Conservation (phyloP, 306 rosid genomes). For the Ziziphus jujuba region DNA sequence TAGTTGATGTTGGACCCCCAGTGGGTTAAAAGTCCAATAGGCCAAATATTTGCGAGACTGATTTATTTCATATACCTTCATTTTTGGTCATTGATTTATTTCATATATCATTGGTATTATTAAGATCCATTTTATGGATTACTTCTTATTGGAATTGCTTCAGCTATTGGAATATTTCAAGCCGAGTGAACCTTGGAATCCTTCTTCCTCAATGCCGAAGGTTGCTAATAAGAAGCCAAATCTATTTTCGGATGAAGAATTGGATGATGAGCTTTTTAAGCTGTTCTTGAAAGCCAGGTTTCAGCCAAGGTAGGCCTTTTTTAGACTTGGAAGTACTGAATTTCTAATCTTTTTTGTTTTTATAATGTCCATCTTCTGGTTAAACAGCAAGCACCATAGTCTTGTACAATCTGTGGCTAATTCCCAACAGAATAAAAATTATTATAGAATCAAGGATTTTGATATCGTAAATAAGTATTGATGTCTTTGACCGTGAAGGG, state of each 20-base stretch:
- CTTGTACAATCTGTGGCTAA: too few species aligned
- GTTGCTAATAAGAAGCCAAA: conserved; percentile 27
- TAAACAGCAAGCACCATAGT: too few species aligned
- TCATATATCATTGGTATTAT: neutral
- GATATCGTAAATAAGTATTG: neutral
- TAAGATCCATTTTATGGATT: neutral
- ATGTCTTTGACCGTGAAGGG: neutral
- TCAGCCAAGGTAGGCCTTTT: conserved; percentile 63
- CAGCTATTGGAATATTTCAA: conserved; percentile 64
- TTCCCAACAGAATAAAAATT: too few species aligned
- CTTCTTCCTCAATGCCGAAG: conserved; percentile 22
- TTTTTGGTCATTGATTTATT: neutral
- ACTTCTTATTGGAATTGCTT: conserved; percentile 34
- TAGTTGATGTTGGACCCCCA: too few species aligned
- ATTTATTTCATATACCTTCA: neutral
- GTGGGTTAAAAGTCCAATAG: neutral
- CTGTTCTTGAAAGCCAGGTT: conserved; percentile 57
- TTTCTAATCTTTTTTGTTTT: neutral
- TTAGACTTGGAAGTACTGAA: too few species aligned
- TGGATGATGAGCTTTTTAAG: conserved; percentile 58
- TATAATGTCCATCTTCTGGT: too few species aligned
- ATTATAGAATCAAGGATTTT: too few species aligned
- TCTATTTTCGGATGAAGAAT: conserved; percentile 28
- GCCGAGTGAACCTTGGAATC: conserved; percentile 70
- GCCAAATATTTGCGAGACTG: neutral